These are phyloP conservation scores for Stachybotrys chlorohalonatus DNA, from an alignment of 2,329 filamentous ascomycete species.

Conservation along the genomic window DNA sequence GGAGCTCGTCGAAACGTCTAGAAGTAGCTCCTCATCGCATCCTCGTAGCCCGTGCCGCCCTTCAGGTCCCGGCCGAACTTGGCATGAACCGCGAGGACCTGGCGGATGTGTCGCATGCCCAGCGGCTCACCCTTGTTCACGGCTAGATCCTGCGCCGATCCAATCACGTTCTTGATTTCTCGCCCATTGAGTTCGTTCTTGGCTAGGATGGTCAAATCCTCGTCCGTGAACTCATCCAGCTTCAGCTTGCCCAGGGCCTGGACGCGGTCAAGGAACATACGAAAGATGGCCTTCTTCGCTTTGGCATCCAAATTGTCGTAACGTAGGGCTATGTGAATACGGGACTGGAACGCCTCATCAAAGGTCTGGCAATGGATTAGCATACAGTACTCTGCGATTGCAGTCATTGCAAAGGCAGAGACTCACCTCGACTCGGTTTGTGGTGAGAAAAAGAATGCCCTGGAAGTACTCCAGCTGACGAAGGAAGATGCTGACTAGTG, in stretches of 20 bases:
- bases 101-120: slow-evolving; percentile 69
- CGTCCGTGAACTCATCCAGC: slow-evolving; percentile 52
- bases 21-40: slow-evolving; percentile 77
- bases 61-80: slow-evolving; percentile 78
- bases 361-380: slow-evolving; percentile 49
- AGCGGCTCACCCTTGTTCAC: slow-evolving; percentile 64
- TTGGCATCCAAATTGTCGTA: slow-evolving; percentile 67
- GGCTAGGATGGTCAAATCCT: slow-evolving; percentile 58
- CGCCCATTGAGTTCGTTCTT: slow-evolving; percentile 54
- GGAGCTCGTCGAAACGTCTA: slow-evolving; percentile 15
- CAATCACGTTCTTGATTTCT: slow-evolving; percentile 82
- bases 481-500: slow-evolving; percentile 79
- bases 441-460: slow-evolving; percentile 82
- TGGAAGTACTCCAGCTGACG: slow-evolving; percentile 86
- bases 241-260: slow-evolving; percentile 53
- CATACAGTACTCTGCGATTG: not conserved
- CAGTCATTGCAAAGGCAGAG: not conserved
- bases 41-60: slow-evolving; percentile 69
- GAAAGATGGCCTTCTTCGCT: slow-evolving; percentile 73
- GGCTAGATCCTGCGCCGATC: slow-evolving; percentile 74
- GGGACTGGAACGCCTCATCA: slow-evolving; percentile 81
- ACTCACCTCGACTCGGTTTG: slow-evolving; percentile 65
- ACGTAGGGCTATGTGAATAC: slow-evolving; percentile 76
- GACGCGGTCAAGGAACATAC: slow-evolving; percentile 71
- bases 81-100: slow-evolving; percentile 76